These are phyloP conservation scores for Apiotrichum gracile DNA, from an alignment of 1,284 basidiomycete species.

Conservation along the genomic window DNA sequence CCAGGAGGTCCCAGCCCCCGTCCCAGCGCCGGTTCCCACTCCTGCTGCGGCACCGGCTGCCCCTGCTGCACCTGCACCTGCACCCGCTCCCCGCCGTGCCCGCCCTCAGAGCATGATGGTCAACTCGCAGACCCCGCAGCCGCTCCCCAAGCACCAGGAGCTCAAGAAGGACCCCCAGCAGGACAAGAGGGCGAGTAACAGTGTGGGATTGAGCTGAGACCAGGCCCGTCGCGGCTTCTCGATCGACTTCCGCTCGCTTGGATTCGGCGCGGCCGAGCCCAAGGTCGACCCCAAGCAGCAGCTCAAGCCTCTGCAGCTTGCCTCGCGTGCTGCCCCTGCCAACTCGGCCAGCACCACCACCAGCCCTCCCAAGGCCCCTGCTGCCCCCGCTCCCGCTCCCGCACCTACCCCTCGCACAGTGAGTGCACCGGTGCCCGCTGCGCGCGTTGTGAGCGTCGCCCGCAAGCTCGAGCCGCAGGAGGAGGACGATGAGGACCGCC, in stretches of 20 bases:
- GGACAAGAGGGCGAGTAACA: conserved; percentile 27
- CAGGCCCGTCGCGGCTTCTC: conserved; percentile 42
- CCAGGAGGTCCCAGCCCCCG: background rate
- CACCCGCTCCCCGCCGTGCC: background rate
- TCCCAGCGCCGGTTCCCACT: background rate
- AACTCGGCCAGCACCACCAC: background rate
- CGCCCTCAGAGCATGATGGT: conserved; percentile 13
- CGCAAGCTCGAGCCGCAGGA: conserved; percentile 55
- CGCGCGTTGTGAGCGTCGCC: conserved; percentile 13
- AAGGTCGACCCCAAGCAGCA: conserved; percentile 19
- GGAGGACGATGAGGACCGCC: conserved; percentile 81
- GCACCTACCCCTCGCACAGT: background rate
- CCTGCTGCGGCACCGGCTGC: background rate
- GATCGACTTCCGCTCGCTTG: conserved; percentile 42
- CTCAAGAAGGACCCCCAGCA: conserved; percentile 4
- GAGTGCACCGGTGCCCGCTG: conserved; percentile 43
- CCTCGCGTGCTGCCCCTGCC: conserved; percentile 12
- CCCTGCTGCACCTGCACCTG: background rate
- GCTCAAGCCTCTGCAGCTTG: conserved; percentile 31
- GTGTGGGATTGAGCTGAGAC: background rate
- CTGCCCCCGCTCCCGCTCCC: background rate
- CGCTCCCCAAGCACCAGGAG: background rate
- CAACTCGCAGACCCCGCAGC: background rate
- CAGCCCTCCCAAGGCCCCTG: background rate
- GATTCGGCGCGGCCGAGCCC: conserved; percentile 29